A percentile compares a stretch with the other conserved stretches of the same genome.
Evolutionary conservation across 495 filamentous ascomycete species (phyloP).

Genomic region (Cladorrhinum samala): DNA sequence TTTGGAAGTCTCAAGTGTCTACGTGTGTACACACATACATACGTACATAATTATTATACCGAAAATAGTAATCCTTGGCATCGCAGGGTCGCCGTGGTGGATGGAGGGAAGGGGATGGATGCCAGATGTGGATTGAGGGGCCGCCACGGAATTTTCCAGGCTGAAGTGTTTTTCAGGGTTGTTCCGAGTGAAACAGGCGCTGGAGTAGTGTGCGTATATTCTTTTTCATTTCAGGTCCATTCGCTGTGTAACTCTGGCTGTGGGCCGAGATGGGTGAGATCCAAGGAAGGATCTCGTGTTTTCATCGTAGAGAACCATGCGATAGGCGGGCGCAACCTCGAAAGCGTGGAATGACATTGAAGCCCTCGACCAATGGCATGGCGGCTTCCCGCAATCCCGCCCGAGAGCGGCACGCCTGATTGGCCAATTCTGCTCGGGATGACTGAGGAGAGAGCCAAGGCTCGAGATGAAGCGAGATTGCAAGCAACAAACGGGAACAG

Average conservation of each 20-base stretch:
- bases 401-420: slow-evolving; percentile 6
- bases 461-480: slow-evolving; percentile 23
- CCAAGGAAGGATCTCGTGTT: slow-evolving; percentile 11
- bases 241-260: background rate
- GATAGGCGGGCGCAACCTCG: slow-evolving; percentile 4
- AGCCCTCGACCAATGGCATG: slow-evolving; percentile 12
- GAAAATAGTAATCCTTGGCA: too few species aligned
- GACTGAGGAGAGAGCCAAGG: slow-evolving; percentile 8
- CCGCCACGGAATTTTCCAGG: too few species aligned
- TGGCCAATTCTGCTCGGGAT: slow-evolving; percentile 16
- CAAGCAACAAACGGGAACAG: slow-evolving; percentile 8
- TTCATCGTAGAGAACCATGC: background rate
- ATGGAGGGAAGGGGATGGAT: too few species aligned
- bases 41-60: too few species aligned
- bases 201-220: too few species aligned
- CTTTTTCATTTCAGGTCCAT: too few species aligned
- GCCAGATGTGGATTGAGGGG: too few species aligned
- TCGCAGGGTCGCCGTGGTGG: too few species aligned
- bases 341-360: background rate
- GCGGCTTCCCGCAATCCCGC: slow-evolving; percentile 8
- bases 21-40: too few species aligned
- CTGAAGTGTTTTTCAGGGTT: too few species aligned
- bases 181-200: too few species aligned
- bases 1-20: too few species aligned
- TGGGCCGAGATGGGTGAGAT: background rate